Evolutionary conservation across 371 early-diverging fungal species (phyloP), one percentile per base, ranked within the genome.

Genomic region (Apophysomyces ossiformis): DNA sequence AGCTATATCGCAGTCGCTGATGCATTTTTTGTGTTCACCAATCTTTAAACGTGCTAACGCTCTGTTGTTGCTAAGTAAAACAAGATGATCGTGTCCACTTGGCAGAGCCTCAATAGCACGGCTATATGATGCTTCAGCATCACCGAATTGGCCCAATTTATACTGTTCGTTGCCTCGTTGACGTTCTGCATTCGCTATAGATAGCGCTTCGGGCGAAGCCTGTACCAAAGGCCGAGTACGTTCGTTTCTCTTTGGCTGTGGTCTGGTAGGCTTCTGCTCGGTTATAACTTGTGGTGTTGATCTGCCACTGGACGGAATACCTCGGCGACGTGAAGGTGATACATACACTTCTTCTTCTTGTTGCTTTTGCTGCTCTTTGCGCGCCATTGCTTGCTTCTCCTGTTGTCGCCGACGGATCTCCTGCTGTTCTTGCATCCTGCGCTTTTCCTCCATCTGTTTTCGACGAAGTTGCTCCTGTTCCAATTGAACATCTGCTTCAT

Each of bases 81-180:
- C 79, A n/a, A 89, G 67, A 26, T 86, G 76, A 4, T 85, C 61
- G 64, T 95, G 96, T 18, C 84, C 82, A 5, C 69, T 37, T 5
- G 88, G 89, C 3, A 92, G 69, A 13, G 71, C 64, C 38, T 73
- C 62, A 11, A 96, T 85, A 0, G 96, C 95, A 12, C 69, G 70
- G 0, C 87, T 85, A 76, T 98, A 98, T 12, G 81, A 75, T 7
- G 69, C 70, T 45, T 91, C 91, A 0, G 98, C 95, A 8, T 92
- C 92, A 32, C 81, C 89, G 78, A 87, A 96, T 72, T 96, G 95
- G 0, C 98, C 97, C 26, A 90, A 79, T 71, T 95, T 96, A 79
- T 93, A 97, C 21, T 73, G 69, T 11, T 86, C 90, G 69, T 96
- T 97, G 56, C 96, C 98, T 32, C 72, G 68, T 12, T 86, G 82